phyloP scores from a whole-genome alignment of 148 eudicot species.

The Limonium bicolor region DNA sequence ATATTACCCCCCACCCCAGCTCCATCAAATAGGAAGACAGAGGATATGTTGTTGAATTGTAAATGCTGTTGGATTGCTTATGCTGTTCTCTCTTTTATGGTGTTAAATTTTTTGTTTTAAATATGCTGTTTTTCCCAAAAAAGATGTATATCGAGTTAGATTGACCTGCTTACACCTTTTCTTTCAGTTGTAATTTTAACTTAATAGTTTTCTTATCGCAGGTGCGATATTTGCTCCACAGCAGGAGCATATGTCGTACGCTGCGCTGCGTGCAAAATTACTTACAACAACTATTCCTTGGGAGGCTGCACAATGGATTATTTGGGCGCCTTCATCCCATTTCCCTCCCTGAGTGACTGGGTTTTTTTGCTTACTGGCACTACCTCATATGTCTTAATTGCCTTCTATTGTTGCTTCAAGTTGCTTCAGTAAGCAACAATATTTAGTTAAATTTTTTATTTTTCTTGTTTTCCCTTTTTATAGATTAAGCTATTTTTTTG shows the following conservation, averaged over 20 bases:
- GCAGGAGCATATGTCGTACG: slow-evolving; percentile 99
- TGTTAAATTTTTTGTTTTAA: too few species aligned
- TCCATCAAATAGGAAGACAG: too few species aligned
- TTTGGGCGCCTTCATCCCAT: slow-evolving; percentile 88
- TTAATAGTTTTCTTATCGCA: slow-evolving; percentile 75
- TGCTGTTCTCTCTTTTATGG: too few species aligned
- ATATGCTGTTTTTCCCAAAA: too few species aligned
- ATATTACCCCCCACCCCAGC: too few species aligned
- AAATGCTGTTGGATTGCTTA: too few species aligned
- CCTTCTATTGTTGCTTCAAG: slow-evolving; percentile 87
- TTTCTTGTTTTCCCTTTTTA: slow-evolving; percentile 6
- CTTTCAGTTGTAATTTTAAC: slow-evolving; percentile 17
- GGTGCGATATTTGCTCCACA: slow-evolving; percentile 99
- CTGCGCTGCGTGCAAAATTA: slow-evolving; percentile 84
- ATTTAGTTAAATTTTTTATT: slow-evolving; percentile 19
- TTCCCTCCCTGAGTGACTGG: slow-evolving; percentile 82
- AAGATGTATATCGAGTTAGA: too few species aligned
- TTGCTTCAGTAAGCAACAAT: slow-evolving; percentile 99
- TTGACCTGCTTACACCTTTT: neutral
- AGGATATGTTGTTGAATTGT: too few species aligned
- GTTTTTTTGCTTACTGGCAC: slow-evolving; percentile 80
- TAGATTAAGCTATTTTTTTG: too few species aligned
- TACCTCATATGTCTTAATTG: slow-evolving; percentile 59
- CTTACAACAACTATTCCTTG: slow-evolving; percentile 60
- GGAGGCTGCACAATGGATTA: slow-evolving; percentile 95